phyloP scores from a whole-genome alignment of 75 land plant species.

The Selaginella tamariscina region DNA sequence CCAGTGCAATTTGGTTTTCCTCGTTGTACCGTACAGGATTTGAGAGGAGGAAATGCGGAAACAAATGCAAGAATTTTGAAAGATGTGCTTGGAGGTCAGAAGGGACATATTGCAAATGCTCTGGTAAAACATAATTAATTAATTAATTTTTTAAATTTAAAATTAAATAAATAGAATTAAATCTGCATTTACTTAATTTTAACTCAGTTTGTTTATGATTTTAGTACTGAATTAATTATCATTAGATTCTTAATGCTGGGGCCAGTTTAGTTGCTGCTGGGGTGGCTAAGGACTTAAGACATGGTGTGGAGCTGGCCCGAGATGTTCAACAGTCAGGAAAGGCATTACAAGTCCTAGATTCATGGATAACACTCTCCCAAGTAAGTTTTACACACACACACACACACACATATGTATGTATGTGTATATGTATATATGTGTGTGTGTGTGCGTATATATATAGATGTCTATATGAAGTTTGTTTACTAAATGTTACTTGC shows the following conservation, averaged over 20 bases:
- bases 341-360: constrained; percentile 39
- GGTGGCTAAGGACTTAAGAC: constrained; percentile 30
- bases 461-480: too few species aligned
- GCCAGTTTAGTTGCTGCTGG: constrained; percentile 60
- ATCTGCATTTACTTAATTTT: not conserved
- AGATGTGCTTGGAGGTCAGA: constrained; percentile 63
- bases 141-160: not conserved
- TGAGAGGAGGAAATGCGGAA: constrained; percentile 53
- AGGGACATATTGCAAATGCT: constrained; percentile 81
- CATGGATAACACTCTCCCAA: constrained; percentile 49
- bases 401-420: too few species aligned
- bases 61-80: constrained; percentile 50
- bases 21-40: constrained; percentile 61
- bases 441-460: too few species aligned
- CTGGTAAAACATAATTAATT: constrained; percentile 41
- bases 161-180: not conserved
- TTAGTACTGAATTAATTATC: not conserved
- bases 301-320: constrained; percentile 45
- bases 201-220: not conserved
- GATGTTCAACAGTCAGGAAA: constrained; percentile 60
- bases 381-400: too few species aligned
- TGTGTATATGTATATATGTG: too few species aligned
- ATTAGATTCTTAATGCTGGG: constrained; percentile 62
- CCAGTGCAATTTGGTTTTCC: constrained; percentile 79
- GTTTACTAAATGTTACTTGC: too few species aligned